Base-by-base conservation (phyloP, 306 rosid species). In the Cyamopsis tetragonoloba region DNA sequence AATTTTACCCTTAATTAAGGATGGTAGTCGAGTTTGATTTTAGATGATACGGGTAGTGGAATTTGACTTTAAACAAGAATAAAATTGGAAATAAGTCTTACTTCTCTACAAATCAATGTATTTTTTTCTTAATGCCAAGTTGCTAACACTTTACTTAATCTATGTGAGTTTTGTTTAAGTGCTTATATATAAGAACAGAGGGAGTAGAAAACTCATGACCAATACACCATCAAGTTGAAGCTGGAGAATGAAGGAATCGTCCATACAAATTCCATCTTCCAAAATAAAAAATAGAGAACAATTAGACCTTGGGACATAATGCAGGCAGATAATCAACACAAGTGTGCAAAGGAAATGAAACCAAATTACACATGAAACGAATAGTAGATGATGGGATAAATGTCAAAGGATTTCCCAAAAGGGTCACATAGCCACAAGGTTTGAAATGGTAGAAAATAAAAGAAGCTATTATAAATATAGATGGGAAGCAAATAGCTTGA, bases 211-310 rank as follows among this genome's bases (percentile, higher is more conserved):
- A n/a, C n/a, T n/a, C n/a, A 57, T 49, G 61, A 56, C 50, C 48
- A 19, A 62, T 23, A 8, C 31, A 20, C 70, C 32, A 50, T 5
- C 44, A 73, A 49, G 66, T 57, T 61, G 31, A 68, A 68, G 38
- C 42, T 5, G 6, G 37, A 62, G 49, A 43, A 37, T 14, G 23
- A 54, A 27, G 66, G 44, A 60, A 66, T 10, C 47, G 37, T 15
- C 61, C 44, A 44, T n/a, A 51, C 10, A 57, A 55, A 39, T 50
- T 6, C 17, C 4, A 35, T 34, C 28, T 47, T 49, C 35, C 31
- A 47, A 47, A 37, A 59, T 19, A 41, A 66, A n/a, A 22, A 34
- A 41, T 22, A 6, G 67, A 9, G 28, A 69, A 34, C 27, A 47
- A 35, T 13, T 39, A 7, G 37, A 19, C 32, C 18, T 35, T 26